Evolutionary conservation across 2,329 filamentous ascomycete genomes (phyloP).

Genomic region (Didymella arachidicola): DNA sequence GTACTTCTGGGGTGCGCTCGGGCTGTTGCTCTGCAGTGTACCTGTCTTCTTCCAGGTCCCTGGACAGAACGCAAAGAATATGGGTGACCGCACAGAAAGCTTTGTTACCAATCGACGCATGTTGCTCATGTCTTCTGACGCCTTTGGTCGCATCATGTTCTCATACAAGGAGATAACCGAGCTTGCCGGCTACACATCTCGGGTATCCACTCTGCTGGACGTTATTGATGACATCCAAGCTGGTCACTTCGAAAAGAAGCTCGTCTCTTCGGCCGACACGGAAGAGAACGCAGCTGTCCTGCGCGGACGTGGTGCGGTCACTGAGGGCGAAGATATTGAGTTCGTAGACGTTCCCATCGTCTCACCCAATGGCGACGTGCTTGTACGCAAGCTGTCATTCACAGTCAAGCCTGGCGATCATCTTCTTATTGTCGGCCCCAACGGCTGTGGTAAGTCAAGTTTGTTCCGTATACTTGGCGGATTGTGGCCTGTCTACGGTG

Average conservation of each 20-base stretch:
- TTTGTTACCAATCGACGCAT: slow-evolving; percentile 96
- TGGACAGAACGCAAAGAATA: slow-evolving; percentile 62
- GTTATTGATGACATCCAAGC: slow-evolving; percentile 93
- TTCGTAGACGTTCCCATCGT: slow-evolving; percentile 94
- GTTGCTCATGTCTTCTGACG: slow-evolving; percentile 87
- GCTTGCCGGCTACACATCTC: slow-evolving; percentile 91
- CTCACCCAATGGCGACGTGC: slow-evolving; percentile 92
- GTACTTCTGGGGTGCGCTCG: slow-evolving; percentile 97
- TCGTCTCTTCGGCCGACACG: slow-evolving; percentile 86
- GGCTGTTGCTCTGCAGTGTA: slow-evolving; percentile 88
- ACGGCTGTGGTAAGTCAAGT: slow-evolving; percentile 95
- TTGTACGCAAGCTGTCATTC: slow-evolving; percentile 87
- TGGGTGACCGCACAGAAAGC: slow-evolving; percentile 73
- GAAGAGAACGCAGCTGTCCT: slow-evolving; percentile 85
- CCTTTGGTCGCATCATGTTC: slow-evolving; percentile 57
- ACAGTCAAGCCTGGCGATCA: slow-evolving; percentile 86
- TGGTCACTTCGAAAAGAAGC: slow-evolving; percentile 93
- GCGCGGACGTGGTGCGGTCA: slow-evolving; percentile 78
- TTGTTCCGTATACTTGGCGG: slow-evolving; percentile 96
- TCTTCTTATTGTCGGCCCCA: slow-evolving; percentile 92
- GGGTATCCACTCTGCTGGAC: slow-evolving; percentile 86
- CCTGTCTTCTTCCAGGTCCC: slow-evolving; percentile 96
- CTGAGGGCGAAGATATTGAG: slow-evolving; percentile 83
- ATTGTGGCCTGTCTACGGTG: slow-evolving; percentile 97
- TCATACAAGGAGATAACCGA: slow-evolving; percentile 85